phyloP scores from a whole-genome alignment of 345 rosid genomes.

The Dipteronia dyeriana region DNA sequence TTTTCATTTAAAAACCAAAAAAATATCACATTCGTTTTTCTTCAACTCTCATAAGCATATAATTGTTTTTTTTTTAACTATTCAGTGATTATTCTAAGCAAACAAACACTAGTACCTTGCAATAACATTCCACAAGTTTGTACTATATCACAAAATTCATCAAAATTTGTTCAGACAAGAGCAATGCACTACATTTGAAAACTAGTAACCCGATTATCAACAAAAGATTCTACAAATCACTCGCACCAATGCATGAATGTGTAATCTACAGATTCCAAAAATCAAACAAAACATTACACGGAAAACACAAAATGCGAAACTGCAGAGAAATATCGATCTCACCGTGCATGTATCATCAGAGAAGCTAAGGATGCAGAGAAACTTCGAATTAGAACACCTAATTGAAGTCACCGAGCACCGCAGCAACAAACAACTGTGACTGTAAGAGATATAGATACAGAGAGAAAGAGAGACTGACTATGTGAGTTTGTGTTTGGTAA shows the following conservation, averaged over 20 bases:
- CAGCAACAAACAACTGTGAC: conserved; percentile 1
- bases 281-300: neutral
- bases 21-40: neutral
- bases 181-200: neutral
- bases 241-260: conserved; percentile 9
- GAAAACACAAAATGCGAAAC: neutral
- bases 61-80: neutral
- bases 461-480: conserved; percentile 20
- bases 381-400: neutral
- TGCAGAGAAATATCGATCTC: neutral
- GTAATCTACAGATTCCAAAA: neutral
- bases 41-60: neutral
- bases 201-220: no score
- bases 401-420: neutral
- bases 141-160: neutral
- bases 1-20: neutral
- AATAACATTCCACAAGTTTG: neutral
- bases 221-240: neutral
- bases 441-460: neutral
- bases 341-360: conserved; percentile 16
- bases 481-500: conserved; percentile 32
- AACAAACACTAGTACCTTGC: neutral
- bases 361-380: neutral
- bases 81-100: neutral
- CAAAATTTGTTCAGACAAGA: no score